Percentiles rank a stretch among this genome's conserved stretches.
These are phyloP conservation scores for Pseudoperonospora humuli DNA, from an alignment of 352 stramenopile genomes.

Conservation along the genomic window DNA sequence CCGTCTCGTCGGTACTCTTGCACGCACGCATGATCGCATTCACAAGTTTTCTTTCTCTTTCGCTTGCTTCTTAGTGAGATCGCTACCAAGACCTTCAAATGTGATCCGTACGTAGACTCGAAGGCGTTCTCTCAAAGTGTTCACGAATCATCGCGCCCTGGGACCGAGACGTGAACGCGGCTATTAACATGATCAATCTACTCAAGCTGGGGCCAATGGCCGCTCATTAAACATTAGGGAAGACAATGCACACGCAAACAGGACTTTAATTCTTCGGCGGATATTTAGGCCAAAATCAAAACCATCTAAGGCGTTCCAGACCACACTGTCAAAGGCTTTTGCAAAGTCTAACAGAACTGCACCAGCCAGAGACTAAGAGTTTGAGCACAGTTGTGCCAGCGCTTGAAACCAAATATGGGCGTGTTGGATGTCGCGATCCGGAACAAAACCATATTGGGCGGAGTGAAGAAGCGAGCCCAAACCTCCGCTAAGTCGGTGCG, in stretches of 20 bases:
- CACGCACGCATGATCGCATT: too few relatives aligned
- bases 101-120: too few relatives aligned
- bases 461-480: background rate
- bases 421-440: background rate
- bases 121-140: too few relatives aligned
- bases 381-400: background rate
- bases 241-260: background rate
- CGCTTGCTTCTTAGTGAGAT: too few relatives aligned
- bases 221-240: background rate
- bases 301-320: background rate
- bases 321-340: background rate
- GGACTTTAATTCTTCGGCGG: background rate
- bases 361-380: background rate
- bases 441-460: too few relatives aligned
- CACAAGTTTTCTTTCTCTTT: too few relatives aligned
- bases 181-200: too few relatives aligned
- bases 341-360: background rate
- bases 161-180: too few relatives aligned
- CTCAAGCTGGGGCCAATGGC: background rate
- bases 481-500: background rate
- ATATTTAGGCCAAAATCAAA: background rate
- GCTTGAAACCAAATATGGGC: background rate
- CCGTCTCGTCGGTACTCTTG: too few relatives aligned
- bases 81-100: too few relatives aligned
- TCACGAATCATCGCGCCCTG: too few relatives aligned